Evolutionary conservation across 345 rosid genomes (phyloP).

Genomic region (Citropsis articulata): DNA sequence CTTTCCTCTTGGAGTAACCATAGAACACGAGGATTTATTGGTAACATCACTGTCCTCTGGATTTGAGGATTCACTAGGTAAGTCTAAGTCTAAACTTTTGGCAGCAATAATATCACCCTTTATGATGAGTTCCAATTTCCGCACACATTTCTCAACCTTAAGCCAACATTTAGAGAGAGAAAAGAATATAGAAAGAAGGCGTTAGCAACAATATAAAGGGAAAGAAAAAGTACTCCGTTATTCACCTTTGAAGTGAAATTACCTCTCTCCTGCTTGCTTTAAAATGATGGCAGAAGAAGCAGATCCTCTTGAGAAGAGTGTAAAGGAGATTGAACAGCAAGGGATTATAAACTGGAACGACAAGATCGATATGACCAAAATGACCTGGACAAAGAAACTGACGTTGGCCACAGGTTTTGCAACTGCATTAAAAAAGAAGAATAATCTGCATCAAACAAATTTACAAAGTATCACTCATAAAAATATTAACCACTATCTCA

Average conservation of each 20-base stretch:
- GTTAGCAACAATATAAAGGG: background rate
- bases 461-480: background rate
- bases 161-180: slow-evolving; percentile 13
- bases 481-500: background rate
- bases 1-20: slow-evolving; percentile 25
- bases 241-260: slow-evolving; percentile 12
- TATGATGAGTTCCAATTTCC: slow-evolving; percentile 65
- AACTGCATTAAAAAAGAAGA: slow-evolving; percentile 50
- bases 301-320: slow-evolving; percentile 57
- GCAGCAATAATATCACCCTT: slow-evolving; percentile 80
- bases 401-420: slow-evolving; percentile 67
- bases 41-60: slow-evolving; percentile 43
- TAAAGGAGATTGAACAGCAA: slow-evolving; percentile 61
- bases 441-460: slow-evolving; percentile 6
- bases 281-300: slow-evolving; percentile 68
- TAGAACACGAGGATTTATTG: slow-evolving; percentile 34
- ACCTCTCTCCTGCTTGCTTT: slow-evolving; percentile 40
- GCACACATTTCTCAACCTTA: slow-evolving; percentile 57
- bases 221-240: background rate
- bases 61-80: slow-evolving; percentile 20
- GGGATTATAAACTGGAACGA: slow-evolving; percentile 71
- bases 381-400: slow-evolving; percentile 76
- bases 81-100: slow-evolving; percentile 44
- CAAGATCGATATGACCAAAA: slow-evolving; percentile 84
- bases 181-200: slow-evolving; percentile 11